These are phyloP conservation scores for Cochlearia excelsa DNA, from an alignment of 345 rosid genomes.

Conservation along the genomic window DNA sequence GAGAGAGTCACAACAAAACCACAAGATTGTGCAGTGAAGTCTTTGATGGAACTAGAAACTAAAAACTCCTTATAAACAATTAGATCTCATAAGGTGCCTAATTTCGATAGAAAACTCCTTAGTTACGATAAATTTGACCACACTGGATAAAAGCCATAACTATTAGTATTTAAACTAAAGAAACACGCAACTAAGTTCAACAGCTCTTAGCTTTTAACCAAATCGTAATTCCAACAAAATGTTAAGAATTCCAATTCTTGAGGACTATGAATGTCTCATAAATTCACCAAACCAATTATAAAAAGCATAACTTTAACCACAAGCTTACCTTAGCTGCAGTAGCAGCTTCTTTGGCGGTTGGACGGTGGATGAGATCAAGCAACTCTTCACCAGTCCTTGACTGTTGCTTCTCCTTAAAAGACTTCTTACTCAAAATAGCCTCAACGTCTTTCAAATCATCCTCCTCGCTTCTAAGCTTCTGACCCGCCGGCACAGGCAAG, in stretches of 20 bases:
- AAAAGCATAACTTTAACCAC: slow-evolving; percentile 8
- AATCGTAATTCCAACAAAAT: slow-evolving; percentile 2
- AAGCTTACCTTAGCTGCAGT: slow-evolving; percentile 75
- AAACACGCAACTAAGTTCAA: not conserved
- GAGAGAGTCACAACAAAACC: not conserved
- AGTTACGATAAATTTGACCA: slow-evolving; percentile 1
- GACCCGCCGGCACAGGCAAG: slow-evolving; percentile 50
- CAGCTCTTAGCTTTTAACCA: too few relatives aligned
- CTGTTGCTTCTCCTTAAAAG: slow-evolving; percentile 81
- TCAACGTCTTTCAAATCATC: slow-evolving; percentile 88
- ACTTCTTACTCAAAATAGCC: slow-evolving; percentile 82
- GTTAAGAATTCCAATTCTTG: slow-evolving; percentile 4
- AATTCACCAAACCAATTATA: not conserved
- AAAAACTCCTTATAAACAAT: too few relatives aligned
- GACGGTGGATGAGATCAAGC: slow-evolving; percentile 81
- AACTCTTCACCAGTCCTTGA: slow-evolving; percentile 92
- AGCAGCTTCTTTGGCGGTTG: slow-evolving; percentile 94
- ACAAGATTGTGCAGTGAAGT: not conserved
- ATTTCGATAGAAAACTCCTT: not conserved
- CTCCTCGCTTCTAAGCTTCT: slow-evolving; percentile 69
- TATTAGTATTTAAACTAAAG: slow-evolving; percentile 6
- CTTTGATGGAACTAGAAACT: slow-evolving; percentile 16
- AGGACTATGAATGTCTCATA: not conserved
- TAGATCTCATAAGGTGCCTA: slow-evolving; percentile 1
- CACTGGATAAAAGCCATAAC: slow-evolving; percentile 3